phyloP scores from a whole-genome alignment of 2,329 filamentous ascomycete genomes.

The Fusarium buharicum region DNA sequence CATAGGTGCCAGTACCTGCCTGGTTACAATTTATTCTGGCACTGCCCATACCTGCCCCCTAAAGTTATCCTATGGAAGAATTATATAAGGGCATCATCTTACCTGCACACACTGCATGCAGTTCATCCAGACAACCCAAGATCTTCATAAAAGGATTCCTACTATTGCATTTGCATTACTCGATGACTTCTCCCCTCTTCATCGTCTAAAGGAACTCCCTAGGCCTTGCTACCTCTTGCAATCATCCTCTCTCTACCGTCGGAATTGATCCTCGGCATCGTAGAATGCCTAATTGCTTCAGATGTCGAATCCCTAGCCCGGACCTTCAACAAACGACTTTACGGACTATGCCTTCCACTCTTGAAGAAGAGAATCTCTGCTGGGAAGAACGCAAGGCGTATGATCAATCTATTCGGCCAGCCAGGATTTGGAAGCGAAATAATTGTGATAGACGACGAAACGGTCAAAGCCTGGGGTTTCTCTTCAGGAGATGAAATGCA shows the following conservation, averaged over 20 bases:
- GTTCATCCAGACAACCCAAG: no score
- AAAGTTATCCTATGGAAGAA: not conserved
- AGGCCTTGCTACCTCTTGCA: not conserved
- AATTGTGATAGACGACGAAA: not conserved
- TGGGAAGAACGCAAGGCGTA: conserved; percentile 3
- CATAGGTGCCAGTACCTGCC: not conserved
- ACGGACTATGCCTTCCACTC: conserved; percentile 1
- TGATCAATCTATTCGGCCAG: not conserved
- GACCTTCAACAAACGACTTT: conserved; percentile 4
- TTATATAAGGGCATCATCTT: no score
- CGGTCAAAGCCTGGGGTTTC: not conserved
- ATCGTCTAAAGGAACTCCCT: not conserved
- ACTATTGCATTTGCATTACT: no score
- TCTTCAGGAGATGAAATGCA: not conserved
- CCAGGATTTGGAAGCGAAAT: not conserved
- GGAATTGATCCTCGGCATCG: conserved; percentile 2
- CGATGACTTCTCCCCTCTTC: not conserved
- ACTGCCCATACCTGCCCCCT: not conserved
- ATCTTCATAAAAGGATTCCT: no score
- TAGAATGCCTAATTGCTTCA: not conserved
- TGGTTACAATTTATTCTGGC: not conserved
- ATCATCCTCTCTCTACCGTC: conserved; percentile 1
- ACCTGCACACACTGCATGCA: no score
- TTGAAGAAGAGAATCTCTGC: conserved; percentile 4
- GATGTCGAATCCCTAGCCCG: conserved; percentile 5